A percentile compares a stretch with the other conserved stretches of the same genome.
Evolutionary conservation across 2,329 filamentous ascomycete genomes (phyloP).

Genomic region (Neofusicoccum kwambonambiense): DNA sequence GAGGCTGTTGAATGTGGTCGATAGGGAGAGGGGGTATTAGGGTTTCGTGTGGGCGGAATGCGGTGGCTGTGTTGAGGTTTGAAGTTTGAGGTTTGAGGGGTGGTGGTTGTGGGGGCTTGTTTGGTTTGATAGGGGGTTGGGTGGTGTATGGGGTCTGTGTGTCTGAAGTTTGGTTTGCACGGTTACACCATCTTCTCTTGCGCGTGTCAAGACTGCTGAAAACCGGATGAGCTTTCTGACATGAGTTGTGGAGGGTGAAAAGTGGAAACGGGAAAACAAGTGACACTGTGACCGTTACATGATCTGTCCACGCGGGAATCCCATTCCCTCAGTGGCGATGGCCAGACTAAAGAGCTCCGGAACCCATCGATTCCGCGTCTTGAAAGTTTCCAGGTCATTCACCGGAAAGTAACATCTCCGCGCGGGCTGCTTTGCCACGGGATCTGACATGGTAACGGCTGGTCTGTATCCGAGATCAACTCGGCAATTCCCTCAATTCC

Average conservation of each 20-base stretch:
- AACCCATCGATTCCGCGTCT: background rate
- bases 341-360: background rate
- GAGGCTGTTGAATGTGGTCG: conserved; percentile 61
- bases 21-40: conserved; percentile 61
- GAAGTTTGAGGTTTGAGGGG: background rate
- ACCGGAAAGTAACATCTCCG: background rate
- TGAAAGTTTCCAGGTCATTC: background rate
- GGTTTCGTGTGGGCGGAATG: background rate
- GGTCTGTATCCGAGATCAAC: conserved; percentile 4
- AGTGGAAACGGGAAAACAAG: background rate
- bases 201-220: background rate
- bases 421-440: background rate
- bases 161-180: background rate
- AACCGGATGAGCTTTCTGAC: background rate
- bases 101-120: no score
- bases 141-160: background rate
- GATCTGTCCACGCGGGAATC: background rate
- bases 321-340: background rate
- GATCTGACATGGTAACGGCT: background rate
- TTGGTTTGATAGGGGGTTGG: background rate
- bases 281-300: background rate
- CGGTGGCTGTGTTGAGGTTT: background rate
- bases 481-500: background rate
- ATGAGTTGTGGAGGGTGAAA: background rate
- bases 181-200: background rate